Evolutionary conservation across 495 filamentous ascomycete genomes (phyloP), one percentile per base, ranked within the genome.

Genomic region (Penicillium roqueforti): DNA sequence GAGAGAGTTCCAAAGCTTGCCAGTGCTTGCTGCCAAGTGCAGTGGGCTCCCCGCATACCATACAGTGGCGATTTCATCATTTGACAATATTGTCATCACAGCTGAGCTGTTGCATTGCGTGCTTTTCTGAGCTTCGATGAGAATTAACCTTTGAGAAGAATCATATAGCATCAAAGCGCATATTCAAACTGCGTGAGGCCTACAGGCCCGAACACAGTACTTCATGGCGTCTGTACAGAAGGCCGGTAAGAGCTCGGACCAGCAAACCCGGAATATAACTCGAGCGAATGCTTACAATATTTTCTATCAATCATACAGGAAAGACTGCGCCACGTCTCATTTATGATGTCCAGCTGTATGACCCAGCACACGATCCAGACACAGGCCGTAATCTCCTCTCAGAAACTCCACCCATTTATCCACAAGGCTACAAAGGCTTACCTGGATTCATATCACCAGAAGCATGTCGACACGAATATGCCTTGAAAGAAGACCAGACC

Each of bases 281-380:
- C n/a, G 53, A 55, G 57, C 28, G 36, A 13, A 26, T 34, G 19
- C 39, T 52, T 18, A 52, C 47, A 11, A 4, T 13, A 2, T 14
- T 25, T 29, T 11, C 13, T 3, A 25, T 32, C 8, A 25, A 45
- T 42, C 34, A 16, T 60, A 42, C 56, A 82, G 84, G 84, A 55
- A 87, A 86, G 70, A 82, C 80, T 55, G 78, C 82, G 45, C 84
- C 83, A 9, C 78, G 80, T 43, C 74, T 87, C 47, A 67, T 80
- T 39, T 66, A 81, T 52, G 84, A 86, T 63, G 70, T 87, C 41
- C 53, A 72, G 20, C 56, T 66, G 28, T 85, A 84, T 59, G 82
- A 87, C 57, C 77, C 82, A 20, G 68, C 70, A 19, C 67, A 78
- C 48, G 73, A 73, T 23, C 64, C 72, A 51, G 61, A 58, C 16